Evolutionary conservation across 345 rosid genomes (phyloP).

Genomic region (Acer yangbiense): DNA sequence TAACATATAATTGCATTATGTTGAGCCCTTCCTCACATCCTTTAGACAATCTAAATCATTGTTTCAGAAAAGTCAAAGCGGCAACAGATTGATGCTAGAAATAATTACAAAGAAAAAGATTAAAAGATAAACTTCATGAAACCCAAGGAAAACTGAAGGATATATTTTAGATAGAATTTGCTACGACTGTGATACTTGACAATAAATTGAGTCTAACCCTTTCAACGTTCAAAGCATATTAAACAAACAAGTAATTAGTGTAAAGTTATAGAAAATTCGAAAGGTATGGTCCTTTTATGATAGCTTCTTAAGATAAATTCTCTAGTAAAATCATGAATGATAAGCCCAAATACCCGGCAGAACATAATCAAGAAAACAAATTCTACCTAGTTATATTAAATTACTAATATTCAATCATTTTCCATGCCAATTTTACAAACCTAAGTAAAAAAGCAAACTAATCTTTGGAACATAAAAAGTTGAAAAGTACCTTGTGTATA

Average conservation of each 20-base stretch:
- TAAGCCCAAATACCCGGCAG: slow-evolving; percentile 8
- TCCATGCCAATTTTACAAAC: neutral
- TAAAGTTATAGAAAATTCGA: neutral
- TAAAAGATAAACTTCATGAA: neutral
- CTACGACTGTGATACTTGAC: neutral
- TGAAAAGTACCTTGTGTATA: slow-evolving; percentile 69
- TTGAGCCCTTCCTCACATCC: neutral
- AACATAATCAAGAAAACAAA: neutral
- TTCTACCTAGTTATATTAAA: neutral
- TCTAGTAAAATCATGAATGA: neutral
- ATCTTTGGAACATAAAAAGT: neutral
- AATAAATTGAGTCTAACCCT: neutral
- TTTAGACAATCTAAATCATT: neutral
- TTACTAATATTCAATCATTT: neutral
- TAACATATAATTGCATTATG: neutral
- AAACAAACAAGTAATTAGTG: neutral
- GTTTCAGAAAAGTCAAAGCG: neutral
- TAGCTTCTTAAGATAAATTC: neutral
- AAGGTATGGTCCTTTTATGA: neutral
- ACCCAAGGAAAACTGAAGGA: neutral
- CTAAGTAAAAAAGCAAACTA: too few relatives aligned
- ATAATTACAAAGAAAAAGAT: neutral
- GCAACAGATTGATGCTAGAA: too few relatives aligned
- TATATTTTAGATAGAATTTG: neutral
- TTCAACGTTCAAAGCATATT: neutral